These are phyloP conservation scores for Stereocaulon alpinum DNA, from an alignment of 495 filamentous ascomycete species.

Conservation along the genomic window DNA sequence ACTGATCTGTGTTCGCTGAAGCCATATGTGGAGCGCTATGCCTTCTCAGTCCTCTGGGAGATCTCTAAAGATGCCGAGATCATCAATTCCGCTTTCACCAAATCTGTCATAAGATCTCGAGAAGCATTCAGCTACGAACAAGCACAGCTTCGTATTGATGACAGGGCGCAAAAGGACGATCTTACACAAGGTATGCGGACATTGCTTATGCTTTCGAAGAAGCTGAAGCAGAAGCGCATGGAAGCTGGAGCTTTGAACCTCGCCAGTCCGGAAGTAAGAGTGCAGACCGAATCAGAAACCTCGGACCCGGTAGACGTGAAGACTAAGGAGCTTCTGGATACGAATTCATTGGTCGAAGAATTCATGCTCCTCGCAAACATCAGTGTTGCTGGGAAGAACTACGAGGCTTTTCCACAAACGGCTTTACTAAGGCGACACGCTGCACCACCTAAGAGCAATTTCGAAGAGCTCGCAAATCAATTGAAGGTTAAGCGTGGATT, in stretches of 20 bases:
- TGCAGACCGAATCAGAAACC: constrained; percentile 87
- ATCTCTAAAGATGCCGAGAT: constrained; percentile 76
- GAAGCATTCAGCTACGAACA: constrained; percentile 98
- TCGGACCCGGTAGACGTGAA: constrained; percentile 94
- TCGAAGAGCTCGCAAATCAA: constrained; percentile 85
- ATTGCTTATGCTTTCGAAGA: constrained; percentile 80
- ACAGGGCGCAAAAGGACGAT: constrained; percentile 72
- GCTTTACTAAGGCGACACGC: constrained; percentile 87
- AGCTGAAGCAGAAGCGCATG: constrained; percentile 90
- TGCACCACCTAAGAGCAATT: constrained; percentile 87
- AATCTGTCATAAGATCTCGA: constrained; percentile 95
- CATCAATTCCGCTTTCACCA: constrained; percentile 73
- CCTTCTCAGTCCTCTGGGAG: constrained; percentile 94
- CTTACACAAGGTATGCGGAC: constrained; percentile 84
- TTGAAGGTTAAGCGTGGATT: constrained; percentile 74
- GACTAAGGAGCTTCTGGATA: constrained; percentile 86
- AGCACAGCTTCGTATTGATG: constrained; percentile 87
- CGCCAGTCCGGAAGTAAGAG: constrained; percentile 87
- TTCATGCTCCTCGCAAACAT: constrained; percentile 99
- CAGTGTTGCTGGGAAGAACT: constrained; percentile 77
- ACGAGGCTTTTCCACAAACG: constrained; percentile 84
- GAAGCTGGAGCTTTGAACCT: constrained; percentile 91
- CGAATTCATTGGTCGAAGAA: constrained; percentile 95
- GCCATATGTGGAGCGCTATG: constrained; percentile 93
- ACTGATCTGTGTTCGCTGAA: constrained; percentile 96